Evolutionary conservation across 2,329 filamentous ascomycete genomes (phyloP), one percentile per base, ranked within the genome.

Genomic region (Alternaria brassicicola): DNA sequence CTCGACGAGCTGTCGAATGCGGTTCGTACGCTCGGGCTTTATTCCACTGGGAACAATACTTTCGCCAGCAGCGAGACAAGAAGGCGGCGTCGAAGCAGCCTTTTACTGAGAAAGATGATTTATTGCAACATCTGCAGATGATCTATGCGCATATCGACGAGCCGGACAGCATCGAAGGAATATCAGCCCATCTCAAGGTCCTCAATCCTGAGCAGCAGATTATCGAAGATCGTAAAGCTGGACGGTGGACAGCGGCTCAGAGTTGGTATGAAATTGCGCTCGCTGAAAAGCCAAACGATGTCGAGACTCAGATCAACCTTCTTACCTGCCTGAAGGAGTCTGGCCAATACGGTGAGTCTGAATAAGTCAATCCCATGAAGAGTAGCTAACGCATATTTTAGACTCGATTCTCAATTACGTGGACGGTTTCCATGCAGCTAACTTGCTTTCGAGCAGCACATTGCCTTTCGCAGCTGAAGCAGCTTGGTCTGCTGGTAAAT

Each of bases 121-220:
- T 95, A 4, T 85, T 96, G 59, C 87, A 92, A 65, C 87, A 89
- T 60, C 81, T 99, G 23, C 94, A 98, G 72, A 89, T 94, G 52
- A 97, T 99, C 17, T 99, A 99, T 76, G 92, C 92, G 1, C 91
- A 97, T 68, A 98, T 99, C 60, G 95, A 99, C 71, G 95, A 99
- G 69, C 96, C 95, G 0, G 95, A 99, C 76, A 93, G 94, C 1
- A 88, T 99, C 31, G 93, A 98, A 73, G 95, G 95, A 3, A 94
- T 99, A 60, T 96, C 94, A 1, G 88, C 92, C 19, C 90, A 95
- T 73, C 82, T 98, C 3, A 89, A 90, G 57, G 87, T 93, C 10
- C 81, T 98, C n/a, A 91, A 96, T 65, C 89, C 97, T 48, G 91
- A 97, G 59, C 94, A 97, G 74, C 93, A 98, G 74, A 90, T 97